phyloP scores from a whole-genome alignment of 306 rosid species.

The Acmispon strigosus region DNA sequence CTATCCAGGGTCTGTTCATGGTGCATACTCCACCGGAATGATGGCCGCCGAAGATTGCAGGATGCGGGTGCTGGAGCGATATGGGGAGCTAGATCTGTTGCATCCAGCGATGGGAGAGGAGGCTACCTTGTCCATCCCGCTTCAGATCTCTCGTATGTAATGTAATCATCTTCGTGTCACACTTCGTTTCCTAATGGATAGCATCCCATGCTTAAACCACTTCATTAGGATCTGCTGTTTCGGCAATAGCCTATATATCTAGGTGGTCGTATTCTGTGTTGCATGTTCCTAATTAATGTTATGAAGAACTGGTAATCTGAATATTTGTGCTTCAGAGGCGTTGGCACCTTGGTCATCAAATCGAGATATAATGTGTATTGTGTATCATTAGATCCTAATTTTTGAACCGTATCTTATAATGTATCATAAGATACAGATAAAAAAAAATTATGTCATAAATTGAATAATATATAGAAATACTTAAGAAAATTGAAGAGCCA shows the following conservation, averaged over 20 bases:
- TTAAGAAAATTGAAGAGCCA: too few relatives aligned
- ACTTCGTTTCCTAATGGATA: not conserved
- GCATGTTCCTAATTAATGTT: not conserved
- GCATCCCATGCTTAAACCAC: not conserved
- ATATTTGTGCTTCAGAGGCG: not conserved
- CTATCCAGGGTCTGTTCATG: conserved; percentile 95
- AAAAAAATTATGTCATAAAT: too few relatives aligned
- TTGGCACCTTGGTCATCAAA: too few relatives aligned
- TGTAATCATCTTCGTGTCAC: not conserved
- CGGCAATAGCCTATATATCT: not conserved
- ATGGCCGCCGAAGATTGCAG: conserved; percentile 99
- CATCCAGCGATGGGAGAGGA: conserved; percentile 86
- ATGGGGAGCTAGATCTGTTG: conserved; percentile 81
- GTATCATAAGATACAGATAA: too few relatives aligned
- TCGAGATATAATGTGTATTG: too few relatives aligned
- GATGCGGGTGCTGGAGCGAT: conserved; percentile 93
- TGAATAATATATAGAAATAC: too few relatives aligned
- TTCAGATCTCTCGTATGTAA: conserved; percentile 82
- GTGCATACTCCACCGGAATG: conserved; percentile 82
- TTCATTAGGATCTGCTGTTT: not conserved
- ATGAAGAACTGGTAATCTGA: conserved; percentile 11
- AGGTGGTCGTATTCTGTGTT: not conserved
- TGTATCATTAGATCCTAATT: too few relatives aligned
- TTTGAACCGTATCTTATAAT: too few relatives aligned
- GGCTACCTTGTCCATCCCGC: conserved; percentile 46